Percentiles rank a stretch among this genome's conserved stretches.
These are phyloP conservation scores for Raddia guianensis DNA, from an alignment of 176 grass and related monocot genomes.

Conservation along the genomic window DNA sequence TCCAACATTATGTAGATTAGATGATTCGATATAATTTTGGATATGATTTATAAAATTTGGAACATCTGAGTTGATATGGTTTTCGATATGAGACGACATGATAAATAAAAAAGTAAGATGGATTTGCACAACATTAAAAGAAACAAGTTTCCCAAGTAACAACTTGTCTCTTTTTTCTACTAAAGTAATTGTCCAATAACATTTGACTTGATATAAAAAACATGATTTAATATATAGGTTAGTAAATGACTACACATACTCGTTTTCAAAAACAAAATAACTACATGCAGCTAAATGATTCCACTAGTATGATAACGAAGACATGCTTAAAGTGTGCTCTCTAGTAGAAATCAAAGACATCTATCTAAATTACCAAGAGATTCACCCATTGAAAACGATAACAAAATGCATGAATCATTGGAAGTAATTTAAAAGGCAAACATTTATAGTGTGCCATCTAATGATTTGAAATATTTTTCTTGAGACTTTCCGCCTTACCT, in stretches of 20 bases:
- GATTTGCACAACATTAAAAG: not conserved
- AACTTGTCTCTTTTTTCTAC: not conserved
- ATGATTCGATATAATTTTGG: not conserved
- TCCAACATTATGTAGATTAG: not conserved
- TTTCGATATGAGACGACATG: no score
- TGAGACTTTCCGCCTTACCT: no score
- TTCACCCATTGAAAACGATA: no score
- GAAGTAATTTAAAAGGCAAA: no score
- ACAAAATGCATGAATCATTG: no score
- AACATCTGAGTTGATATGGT: not conserved
- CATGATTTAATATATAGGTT: not conserved
- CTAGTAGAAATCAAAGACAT: no score
- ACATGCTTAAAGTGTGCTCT: no score
- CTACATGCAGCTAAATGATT: not conserved
- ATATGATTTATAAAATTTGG: no score
- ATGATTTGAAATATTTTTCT: no score
- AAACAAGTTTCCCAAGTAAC: not conserved
- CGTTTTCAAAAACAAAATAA: not conserved
- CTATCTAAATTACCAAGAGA: no score
- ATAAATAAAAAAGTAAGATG: not conserved
- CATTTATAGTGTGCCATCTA: no score
- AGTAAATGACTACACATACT: not conserved
- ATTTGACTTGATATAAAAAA: not conserved
- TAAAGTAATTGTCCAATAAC: constrained; percentile 7
- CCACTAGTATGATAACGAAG: no score